Conservation (phyloP, 208 protist genomes). For the Crithidia brevicula region DNA sequence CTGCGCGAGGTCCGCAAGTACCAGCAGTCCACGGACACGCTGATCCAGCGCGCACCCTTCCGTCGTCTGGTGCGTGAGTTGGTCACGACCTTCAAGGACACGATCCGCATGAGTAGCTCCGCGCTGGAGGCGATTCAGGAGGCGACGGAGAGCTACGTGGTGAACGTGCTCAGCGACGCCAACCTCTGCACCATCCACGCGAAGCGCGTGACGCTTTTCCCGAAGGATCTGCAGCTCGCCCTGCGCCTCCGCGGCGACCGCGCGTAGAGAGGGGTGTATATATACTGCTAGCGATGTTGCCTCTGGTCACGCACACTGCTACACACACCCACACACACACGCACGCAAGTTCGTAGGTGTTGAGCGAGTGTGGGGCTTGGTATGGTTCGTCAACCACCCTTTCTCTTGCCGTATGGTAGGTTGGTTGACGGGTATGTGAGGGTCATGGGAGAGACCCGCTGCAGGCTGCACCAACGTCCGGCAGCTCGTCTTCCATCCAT, state of each 20-base stretch:
- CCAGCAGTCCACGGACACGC: slow-evolving; percentile 98
- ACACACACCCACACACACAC: too few relatives aligned
- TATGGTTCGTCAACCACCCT: too few relatives aligned
- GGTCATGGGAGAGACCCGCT: too few relatives aligned
- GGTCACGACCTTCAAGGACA: slow-evolving; percentile 94
- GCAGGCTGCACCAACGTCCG: too few relatives aligned
- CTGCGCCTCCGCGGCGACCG: slow-evolving; percentile 97
- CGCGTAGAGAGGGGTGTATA: slow-evolving; percentile 28
- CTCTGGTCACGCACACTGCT: too few relatives aligned
- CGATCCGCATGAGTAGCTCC: slow-evolving; percentile 69
- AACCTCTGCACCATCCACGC: slow-evolving; percentile 99
- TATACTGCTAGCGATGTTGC: too few relatives aligned
- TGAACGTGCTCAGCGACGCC: slow-evolving; percentile 93
- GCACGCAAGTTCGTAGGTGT: too few relatives aligned
- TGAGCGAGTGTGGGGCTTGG: too few relatives aligned
- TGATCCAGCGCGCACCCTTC: slow-evolving; percentile 99
- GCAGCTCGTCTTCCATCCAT: neutral
- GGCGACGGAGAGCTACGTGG: slow-evolving; percentile 96
- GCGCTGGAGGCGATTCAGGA: slow-evolving; percentile 96
- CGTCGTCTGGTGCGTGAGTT: slow-evolving; percentile 99
- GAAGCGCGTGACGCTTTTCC: slow-evolving; percentile 99
- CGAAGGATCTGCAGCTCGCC: slow-evolving; percentile 99
- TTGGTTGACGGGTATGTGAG: too few relatives aligned
- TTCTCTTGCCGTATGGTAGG: too few relatives aligned
- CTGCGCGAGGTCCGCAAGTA: slow-evolving; percentile 99